Evolutionary conservation across 768 basidiomycete genomes (phyloP).

Genomic region (Sporobolomyces phaffii): DNA sequence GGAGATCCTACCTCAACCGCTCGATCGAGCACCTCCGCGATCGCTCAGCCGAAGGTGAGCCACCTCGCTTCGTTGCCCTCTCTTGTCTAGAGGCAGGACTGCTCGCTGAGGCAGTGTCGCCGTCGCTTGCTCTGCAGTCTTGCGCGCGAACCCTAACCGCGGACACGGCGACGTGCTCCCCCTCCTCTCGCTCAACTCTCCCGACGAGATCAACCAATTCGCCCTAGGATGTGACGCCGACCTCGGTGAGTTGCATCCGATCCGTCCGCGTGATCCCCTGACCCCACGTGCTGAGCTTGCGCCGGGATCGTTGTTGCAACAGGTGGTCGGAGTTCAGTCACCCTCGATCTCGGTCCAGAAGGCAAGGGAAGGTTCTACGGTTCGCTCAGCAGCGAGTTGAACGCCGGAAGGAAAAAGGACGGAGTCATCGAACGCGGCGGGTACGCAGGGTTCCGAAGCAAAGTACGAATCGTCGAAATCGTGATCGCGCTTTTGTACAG

Average conservation of each 20-base stretch:
- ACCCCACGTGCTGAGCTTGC: not conserved
- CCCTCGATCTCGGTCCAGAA: slow-evolving; percentile 63
- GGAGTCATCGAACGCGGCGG: slow-evolving; percentile 56
- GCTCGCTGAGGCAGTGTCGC: no score
- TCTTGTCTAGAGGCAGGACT: no score
- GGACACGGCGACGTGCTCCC: slow-evolving; percentile 38
- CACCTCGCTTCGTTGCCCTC: not conserved
- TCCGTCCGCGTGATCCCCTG: no score
- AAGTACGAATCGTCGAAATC: slow-evolving; percentile 50
- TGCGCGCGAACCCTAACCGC: slow-evolving; percentile 33
- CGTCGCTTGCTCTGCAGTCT: slow-evolving; percentile 29
- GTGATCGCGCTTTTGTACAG: no score
- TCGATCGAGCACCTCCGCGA: slow-evolving; percentile 38
- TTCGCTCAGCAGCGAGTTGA: slow-evolving; percentile 63
- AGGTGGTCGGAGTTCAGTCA: slow-evolving; percentile 57
- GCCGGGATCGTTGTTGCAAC: not conserved
- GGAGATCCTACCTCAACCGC: slow-evolving; percentile 34
- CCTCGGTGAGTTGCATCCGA: slow-evolving; percentile 77
- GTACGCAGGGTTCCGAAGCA: slow-evolving; percentile 85
- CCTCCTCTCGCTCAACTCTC: slow-evolving; percentile 61
- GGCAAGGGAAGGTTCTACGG: slow-evolving; percentile 67
- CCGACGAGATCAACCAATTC: slow-evolving; percentile 57
- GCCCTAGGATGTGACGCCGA: slow-evolving; percentile 81
- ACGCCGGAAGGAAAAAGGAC: slow-evolving; percentile 36
- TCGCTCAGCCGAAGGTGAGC: slow-evolving; percentile 31